These are phyloP conservation scores for Coemansia erecta DNA, from an alignment of 192 early-diverging fungal species.

Conservation along the genomic window DNA sequence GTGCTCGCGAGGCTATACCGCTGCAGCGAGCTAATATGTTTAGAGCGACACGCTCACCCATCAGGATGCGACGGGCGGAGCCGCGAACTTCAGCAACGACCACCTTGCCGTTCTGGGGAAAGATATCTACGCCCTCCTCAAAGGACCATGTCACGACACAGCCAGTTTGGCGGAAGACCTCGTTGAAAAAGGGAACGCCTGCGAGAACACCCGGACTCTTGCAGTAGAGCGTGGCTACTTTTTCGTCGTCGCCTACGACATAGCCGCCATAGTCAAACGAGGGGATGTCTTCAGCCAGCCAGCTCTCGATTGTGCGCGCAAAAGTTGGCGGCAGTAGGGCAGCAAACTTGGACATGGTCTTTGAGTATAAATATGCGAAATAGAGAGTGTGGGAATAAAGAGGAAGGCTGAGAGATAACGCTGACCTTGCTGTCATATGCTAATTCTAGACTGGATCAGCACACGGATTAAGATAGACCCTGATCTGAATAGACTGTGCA, in stretches of 20 bases:
- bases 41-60: conserved; percentile 91
- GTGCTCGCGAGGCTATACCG: conserved; percentile 79
- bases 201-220: conserved; percentile 89
- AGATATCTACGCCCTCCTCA: conserved; percentile 77
- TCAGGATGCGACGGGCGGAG: conserved; percentile 74
- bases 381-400: background rate
- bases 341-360: conserved; percentile 47
- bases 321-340: conserved; percentile 77
- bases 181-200: conserved; percentile 92
- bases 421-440: too few species aligned
- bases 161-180: conserved; percentile 87
- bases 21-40: conserved; percentile 93
- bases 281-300: conserved; percentile 94
- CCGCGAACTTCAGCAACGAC: conserved; percentile 81
- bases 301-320: conserved; percentile 71
- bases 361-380: background rate
- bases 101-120: conserved; percentile 60
- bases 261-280: conserved; percentile 98
- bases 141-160: conserved; percentile 88
- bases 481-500: too few species aligned
- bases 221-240: conserved; percentile 81
- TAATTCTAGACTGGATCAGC: too few species aligned
- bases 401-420: background rate
- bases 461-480: too few species aligned
- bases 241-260: conserved; percentile 85